Evolutionary conservation across 176 grass and related monocot genomes (phyloP).

Genomic region (Carex littledalei): DNA sequence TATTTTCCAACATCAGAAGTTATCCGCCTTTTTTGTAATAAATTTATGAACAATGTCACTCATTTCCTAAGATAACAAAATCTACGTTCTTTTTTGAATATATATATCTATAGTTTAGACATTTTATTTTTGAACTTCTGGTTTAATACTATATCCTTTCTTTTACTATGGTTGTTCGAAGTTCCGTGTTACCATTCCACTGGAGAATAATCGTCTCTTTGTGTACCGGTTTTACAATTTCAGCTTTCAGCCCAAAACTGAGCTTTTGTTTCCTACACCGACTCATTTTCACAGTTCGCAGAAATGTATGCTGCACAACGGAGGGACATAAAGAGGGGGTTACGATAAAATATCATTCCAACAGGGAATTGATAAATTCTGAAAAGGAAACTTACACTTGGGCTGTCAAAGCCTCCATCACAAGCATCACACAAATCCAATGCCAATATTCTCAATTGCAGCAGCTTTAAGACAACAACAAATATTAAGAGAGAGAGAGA

Average conservation of each 20-base stretch:
- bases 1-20: not conserved
- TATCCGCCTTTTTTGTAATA: not conserved
- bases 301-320: conserved; percentile 31
- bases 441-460: conserved; percentile 46
- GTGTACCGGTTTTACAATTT: conserved; percentile 39
- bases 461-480: conserved; percentile 34
- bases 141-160: conserved; percentile 37
- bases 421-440: conserved; percentile 77
- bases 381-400: conserved; percentile 29
- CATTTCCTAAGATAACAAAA: not conserved
- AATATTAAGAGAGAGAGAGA: not conserved
- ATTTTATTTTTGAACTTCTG: not conserved
- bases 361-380: not conserved
- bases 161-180: conserved; percentile 47
- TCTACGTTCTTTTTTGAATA: not conserved
- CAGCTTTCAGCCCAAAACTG: conserved; percentile 29
- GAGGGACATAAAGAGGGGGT: not conserved
- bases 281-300: conserved; percentile 54
- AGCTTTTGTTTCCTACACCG: conserved; percentile 51
- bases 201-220: conserved; percentile 72
- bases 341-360: not conserved
- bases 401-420: conserved; percentile 66
- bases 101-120: not conserved
- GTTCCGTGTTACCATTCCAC: conserved; percentile 37
- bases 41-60: not conserved